Conservation (phyloP, 164 flowering plant genomes). For the Litsea cubeba region DNA sequence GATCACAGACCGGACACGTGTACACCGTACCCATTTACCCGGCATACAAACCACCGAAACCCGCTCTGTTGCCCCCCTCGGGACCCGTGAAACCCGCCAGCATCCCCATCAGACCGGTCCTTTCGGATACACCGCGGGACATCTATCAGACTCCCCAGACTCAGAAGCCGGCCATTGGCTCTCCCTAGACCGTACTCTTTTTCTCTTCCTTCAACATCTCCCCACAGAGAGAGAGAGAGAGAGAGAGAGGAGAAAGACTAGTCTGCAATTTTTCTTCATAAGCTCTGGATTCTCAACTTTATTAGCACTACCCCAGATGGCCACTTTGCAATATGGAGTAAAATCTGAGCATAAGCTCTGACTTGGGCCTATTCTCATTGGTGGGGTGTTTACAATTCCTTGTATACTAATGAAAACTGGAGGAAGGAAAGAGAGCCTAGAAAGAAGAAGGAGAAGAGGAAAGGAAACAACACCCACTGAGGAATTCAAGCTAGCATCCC, state of each 20-base stretch:
- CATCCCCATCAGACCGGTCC: background rate
- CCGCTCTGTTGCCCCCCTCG: conserved; percentile 12
- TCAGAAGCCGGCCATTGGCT: conserved; percentile 22
- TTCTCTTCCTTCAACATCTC: background rate
- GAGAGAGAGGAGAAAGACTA: background rate
- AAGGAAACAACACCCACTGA: background rate
- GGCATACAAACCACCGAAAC: conserved; percentile 1
- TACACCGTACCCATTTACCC: background rate
- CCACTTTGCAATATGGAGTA: too few relatives aligned
- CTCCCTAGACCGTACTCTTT: background rate
- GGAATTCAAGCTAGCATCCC: background rate
- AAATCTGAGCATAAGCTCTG: too few relatives aligned
- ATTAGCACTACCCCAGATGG: too few relatives aligned
- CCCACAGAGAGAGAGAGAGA: background rate
- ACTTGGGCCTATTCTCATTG: too few relatives aligned
- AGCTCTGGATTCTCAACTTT: too few relatives aligned
- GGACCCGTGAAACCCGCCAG: background rate
- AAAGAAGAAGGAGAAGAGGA: too few relatives aligned
- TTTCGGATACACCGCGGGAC: background rate
- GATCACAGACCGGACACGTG: conserved; percentile 5
- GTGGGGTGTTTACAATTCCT: too few relatives aligned
- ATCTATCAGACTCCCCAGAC: conserved; percentile 2
- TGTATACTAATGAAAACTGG: too few relatives aligned
- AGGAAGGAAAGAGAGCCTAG: too few relatives aligned
- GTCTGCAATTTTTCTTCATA: too few relatives aligned